Evolutionary conservation across 805 yeast genomes (phyloP).

Genomic region (Dipodascopsis uninucleata): DNA sequence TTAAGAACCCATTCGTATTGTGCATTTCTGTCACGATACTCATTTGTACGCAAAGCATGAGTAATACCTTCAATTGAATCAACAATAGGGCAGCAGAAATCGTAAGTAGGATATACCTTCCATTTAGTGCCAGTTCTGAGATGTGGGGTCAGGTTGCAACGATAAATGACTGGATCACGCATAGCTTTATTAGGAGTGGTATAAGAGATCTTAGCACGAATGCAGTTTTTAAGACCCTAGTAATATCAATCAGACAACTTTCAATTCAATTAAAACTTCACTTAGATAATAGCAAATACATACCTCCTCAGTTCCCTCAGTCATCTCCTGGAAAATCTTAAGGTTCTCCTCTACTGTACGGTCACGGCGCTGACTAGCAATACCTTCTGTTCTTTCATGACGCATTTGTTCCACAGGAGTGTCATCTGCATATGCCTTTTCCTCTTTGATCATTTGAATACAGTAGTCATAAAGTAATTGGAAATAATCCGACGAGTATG

Average conservation of each 20-base stretch:
- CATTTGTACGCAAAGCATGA: slow-evolving; percentile 95
- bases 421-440: slow-evolving; percentile 96
- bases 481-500: slow-evolving; percentile 93
- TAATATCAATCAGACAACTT: neutral
- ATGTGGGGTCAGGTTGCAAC: slow-evolving; percentile 96
- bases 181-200: slow-evolving; percentile 88
- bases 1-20: slow-evolving; percentile 96
- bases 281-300: slow-evolving; percentile 1
- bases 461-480: slow-evolving; percentile 86
- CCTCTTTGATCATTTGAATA: slow-evolving; percentile 83
- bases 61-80: slow-evolving; percentile 97
- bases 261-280: neutral
- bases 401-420: slow-evolving; percentile 94
- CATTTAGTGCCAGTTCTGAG: slow-evolving; percentile 90
- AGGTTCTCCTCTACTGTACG: slow-evolving; percentile 90
- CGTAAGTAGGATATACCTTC: slow-evolving; percentile 98
- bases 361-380: slow-evolving; percentile 86
- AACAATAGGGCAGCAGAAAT: slow-evolving; percentile 96
- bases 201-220: slow-evolving; percentile 95
- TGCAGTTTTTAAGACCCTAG: slow-evolving; percentile 78
- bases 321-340: slow-evolving; percentile 86
- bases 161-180: slow-evolving; percentile 97
- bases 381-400: slow-evolving; percentile 98
- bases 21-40: slow-evolving; percentile 97
- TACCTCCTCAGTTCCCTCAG: slow-evolving; percentile 76